Evolutionary conservation across 495 filamentous ascomycete genomes (phyloP), one percentile per base, ranked within the genome.

Genomic region (Zalerion maritima): DNA sequence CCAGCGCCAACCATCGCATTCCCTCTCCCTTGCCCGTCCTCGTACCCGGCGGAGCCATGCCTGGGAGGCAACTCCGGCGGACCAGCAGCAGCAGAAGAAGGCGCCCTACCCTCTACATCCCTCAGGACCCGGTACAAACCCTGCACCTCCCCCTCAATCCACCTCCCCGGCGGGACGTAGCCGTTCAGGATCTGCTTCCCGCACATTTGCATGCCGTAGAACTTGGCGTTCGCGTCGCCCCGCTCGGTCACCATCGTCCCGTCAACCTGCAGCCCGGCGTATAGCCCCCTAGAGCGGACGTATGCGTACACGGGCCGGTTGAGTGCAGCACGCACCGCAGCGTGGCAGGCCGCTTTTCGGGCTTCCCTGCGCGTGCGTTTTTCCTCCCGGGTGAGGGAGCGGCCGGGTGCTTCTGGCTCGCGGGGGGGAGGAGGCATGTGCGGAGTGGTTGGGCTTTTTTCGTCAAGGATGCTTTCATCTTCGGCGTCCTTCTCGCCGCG

Each of bases 231-330:
- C 49, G 82, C 81, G 32, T 81, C 76, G n/a, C 69, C 75, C 8
- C 81, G 64, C 52, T 82, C 78, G 27, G 82, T 72, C 34, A 89
- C 60, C 18, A 85, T 65, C 0, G 79, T 84, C 1, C 81, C 81
- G 40, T 86, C 80, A 24, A 85, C 58, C 33, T 81, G 75, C 6
- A 84, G 62, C 14, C 80, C 79, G 4, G 76, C 79, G 36, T 82
- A 85, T 20, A 86, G 62, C 3, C 81, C 81, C 21, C 80, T 67
- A 37, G 69, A 78, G 54, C 85, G 85, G 57, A 86, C 67, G 42
- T 89, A 89, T 20, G 72, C 81, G 62, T 75, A 86, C 7, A 85
- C 64, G 1, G 81, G 79, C 32, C 49, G 56, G 14, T 43, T 42
- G 31, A 52, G 26, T 13, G 36, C 40, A 11, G 48, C 47, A n/a